These are phyloP conservation scores for Magnolia officinalis DNA, from an alignment of 164 flowering plant genomes.

Conservation along the genomic window DNA sequence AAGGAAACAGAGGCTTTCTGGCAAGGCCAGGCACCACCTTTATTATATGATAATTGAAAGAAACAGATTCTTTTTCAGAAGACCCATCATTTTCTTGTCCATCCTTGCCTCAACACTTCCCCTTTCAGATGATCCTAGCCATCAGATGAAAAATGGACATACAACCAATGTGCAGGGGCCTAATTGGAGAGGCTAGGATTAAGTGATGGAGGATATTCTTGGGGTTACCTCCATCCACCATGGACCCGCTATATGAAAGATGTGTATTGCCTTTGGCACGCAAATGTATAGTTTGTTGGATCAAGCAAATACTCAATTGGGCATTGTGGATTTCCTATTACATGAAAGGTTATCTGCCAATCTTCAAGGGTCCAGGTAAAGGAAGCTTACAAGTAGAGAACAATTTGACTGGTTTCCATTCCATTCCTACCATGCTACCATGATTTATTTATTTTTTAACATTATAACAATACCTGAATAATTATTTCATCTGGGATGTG, in stretches of 20 bases:
- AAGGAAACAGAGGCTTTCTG: too few relatives aligned
- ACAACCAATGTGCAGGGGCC: background rate
- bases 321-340: background rate
- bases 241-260: background rate
- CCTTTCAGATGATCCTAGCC: too few relatives aligned
- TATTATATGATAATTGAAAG: too few relatives aligned
- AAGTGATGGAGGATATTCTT: background rate
- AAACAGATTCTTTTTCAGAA: too few relatives aligned
- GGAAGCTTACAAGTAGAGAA: background rate
- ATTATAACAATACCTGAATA: slow-evolving; percentile 57
- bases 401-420: background rate
- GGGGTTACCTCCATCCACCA: background rate
- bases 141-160: too few relatives aligned
- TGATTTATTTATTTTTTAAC: too few relatives aligned
- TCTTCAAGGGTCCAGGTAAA: background rate
- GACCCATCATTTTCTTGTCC: too few relatives aligned
- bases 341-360: background rate
- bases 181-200: background rate
- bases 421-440: background rate
- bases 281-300: background rate
- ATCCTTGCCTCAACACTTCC: too few relatives aligned
- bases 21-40: too few relatives aligned
- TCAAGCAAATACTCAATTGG: background rate
- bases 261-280: background rate
- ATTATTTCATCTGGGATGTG: slow-evolving; percentile 90